Evolutionary conservation across 1,139 yeast species (phyloP).

Genomic region (Zygosaccharomyces pseudobailii): DNA sequence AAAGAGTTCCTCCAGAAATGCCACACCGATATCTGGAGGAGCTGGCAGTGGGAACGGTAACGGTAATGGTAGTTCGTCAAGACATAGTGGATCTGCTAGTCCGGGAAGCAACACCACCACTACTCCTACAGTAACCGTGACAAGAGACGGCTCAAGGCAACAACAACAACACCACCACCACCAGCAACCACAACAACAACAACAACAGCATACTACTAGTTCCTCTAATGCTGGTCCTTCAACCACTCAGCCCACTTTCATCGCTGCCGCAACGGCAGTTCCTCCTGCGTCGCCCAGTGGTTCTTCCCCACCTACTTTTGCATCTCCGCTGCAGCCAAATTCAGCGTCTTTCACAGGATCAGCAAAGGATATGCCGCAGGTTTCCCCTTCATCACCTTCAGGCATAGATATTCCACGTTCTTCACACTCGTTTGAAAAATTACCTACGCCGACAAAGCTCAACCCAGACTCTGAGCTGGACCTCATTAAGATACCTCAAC

Average conservation of each 20-base stretch:
- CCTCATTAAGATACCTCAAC: conserved; percentile 69
- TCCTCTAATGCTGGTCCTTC: background rate
- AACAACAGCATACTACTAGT: background rate
- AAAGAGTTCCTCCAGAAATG: conserved; percentile 12
- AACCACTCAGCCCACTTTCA: conserved; percentile 23
- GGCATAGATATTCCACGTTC: conserved; percentile 40
- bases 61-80: background rate
- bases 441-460: conserved; percentile 42
- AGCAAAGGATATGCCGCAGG: conserved; percentile 6
- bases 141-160: conserved; percentile 7
- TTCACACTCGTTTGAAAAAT: conserved; percentile 43
- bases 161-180: conserved; percentile 8
- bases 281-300: conserved; percentile 18
- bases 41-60: background rate
- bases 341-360: conserved; percentile 8
- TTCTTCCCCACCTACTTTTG: conserved; percentile 13
- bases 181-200: conserved; percentile 7
- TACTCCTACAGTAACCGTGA: conserved; percentile 9
- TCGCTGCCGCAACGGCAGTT: conserved; percentile 26
- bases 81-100: background rate
- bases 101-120: background rate
- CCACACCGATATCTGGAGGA: conserved; percentile 7
- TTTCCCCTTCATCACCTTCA: conserved; percentile 22
- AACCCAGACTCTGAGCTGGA: conserved; percentile 48
- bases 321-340: conserved; percentile 10